phyloP scores from a whole-genome alignment of 2,329 filamentous ascomycete genomes.

The Colletotrichum tamarilloi region DNA sequence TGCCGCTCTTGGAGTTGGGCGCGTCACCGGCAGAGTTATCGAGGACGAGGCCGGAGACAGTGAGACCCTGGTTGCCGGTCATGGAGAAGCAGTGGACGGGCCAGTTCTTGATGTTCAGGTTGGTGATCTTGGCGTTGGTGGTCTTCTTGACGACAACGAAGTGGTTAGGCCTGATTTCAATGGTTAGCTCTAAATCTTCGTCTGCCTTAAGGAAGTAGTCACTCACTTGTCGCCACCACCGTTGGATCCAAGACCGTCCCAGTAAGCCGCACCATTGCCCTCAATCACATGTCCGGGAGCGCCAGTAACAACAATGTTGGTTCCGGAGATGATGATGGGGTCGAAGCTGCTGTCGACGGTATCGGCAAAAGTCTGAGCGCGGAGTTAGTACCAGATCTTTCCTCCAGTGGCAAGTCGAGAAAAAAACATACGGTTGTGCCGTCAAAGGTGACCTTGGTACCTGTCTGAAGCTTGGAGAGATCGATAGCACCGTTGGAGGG shows the following conservation, averaged over 20 bases:
- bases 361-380: conserved; percentile 16
- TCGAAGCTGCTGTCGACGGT: conserved; percentile 18
- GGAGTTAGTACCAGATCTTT: background rate
- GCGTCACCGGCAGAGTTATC: conserved; percentile 32
- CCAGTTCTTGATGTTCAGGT: conserved; percentile 34
- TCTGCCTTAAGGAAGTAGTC: background rate
- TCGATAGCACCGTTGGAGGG: conserved; percentile 22
- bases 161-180: conserved; percentile 19
- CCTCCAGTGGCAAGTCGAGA: no score
- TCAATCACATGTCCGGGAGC: conserved; percentile 28
- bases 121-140: conserved; percentile 22
- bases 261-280: conserved; percentile 31
- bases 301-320: conserved; percentile 24
- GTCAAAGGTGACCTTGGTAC: conserved; percentile 25
- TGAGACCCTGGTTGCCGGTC: conserved; percentile 23
- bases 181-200: background rate
- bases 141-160: conserved; percentile 33
- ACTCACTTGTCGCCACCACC: conserved; percentile 25
- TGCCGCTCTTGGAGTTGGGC: conserved; percentile 25
- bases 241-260: conserved; percentile 33
- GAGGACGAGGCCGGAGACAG: conserved; percentile 12
- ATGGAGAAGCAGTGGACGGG: conserved; percentile 34
- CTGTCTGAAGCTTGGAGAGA: conserved; percentile 17
- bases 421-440: conserved; percentile 15
- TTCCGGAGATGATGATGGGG: conserved; percentile 31